Evolutionary conservation across 768 basidiomycete species (phyloP).

Genomic region (Cytidiella melzeri): DNA sequence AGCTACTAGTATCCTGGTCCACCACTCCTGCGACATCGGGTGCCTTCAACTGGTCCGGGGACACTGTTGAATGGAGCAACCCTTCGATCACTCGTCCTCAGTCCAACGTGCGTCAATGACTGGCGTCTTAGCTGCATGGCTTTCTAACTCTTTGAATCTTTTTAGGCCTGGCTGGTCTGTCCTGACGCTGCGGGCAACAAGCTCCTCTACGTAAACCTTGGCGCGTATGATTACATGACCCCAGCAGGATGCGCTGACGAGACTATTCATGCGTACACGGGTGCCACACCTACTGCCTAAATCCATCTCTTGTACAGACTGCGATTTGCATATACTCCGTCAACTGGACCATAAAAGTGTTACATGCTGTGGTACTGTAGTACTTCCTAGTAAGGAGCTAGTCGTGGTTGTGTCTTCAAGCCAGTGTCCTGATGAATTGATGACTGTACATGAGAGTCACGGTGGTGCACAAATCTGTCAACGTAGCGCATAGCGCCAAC

Average conservation of each 20-base stretch:
- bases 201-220: slow-evolving; percentile 48
- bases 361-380: background rate
- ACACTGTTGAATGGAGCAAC: slow-evolving; percentile 53
- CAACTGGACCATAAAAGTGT: background rate
- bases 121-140: slow-evolving; percentile 6
- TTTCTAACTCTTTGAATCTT: background rate
- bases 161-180: slow-evolving; percentile 51
- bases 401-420: no score
- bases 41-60: slow-evolving; percentile 48
- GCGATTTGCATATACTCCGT: background rate
- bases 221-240: slow-evolving; percentile 46
- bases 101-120: slow-evolving; percentile 36
- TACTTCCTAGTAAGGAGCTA: no score
- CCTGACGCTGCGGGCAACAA: slow-evolving; percentile 39
- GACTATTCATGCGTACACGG: slow-evolving; percentile 57
- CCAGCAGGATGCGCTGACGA: slow-evolving; percentile 55
- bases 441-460: no score
- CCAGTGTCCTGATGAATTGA: no score
- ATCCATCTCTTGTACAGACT: background rate
- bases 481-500: no score
- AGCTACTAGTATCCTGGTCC: slow-evolving; percentile 45
- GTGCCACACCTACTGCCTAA: slow-evolving; percentile 37
- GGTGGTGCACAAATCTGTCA: no score
- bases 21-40: slow-evolving; percentile 38
- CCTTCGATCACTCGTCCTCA: slow-evolving; percentile 45